Conservation (phyloP, 129 eudicot genomes). For the Artemisia tridentata region DNA sequence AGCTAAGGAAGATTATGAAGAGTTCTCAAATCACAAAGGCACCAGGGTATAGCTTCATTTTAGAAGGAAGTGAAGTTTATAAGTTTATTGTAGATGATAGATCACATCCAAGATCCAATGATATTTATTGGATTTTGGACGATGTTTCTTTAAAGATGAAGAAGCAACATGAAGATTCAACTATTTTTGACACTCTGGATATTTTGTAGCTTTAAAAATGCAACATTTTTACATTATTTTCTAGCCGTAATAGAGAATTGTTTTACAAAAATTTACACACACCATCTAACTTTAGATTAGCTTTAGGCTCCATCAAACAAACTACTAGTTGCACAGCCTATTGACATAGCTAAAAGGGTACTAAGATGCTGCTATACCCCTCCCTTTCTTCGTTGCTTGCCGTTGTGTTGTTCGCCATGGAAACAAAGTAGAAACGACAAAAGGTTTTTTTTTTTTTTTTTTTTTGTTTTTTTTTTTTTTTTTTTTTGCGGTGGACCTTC, state of each 20-base stretch:
- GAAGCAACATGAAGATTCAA: conserved; percentile 11
- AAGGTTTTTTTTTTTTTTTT: too few species aligned
- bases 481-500: too few species aligned
- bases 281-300: not conserved
- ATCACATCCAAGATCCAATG: conserved; percentile 56
- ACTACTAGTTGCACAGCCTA: not conserved
- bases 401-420: too few species aligned
- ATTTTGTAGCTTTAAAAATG: too few species aligned
- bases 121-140: conserved; percentile 47
- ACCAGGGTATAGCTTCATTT: conserved; percentile 66
- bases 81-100: conserved; percentile 71
- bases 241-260: not conserved
- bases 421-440: too few species aligned
- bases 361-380: too few species aligned
- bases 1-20: conserved; percentile 67
- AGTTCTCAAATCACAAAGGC: conserved; percentile 48
- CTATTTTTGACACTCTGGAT: not conserved
- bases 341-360: not conserved
- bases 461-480: too few species aligned
- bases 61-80: conserved; percentile 59
- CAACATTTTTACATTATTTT: not conserved
- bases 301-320: conserved; percentile 2
- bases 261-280: not conserved
- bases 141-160: conserved; percentile 43
- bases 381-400: too few species aligned